A percentile compares a stretch with the other conserved stretches of the same genome.
Evolutionary conservation across 75 land plant genomes (phyloP).

Genomic region (Pinus tabuliformis): DNA sequence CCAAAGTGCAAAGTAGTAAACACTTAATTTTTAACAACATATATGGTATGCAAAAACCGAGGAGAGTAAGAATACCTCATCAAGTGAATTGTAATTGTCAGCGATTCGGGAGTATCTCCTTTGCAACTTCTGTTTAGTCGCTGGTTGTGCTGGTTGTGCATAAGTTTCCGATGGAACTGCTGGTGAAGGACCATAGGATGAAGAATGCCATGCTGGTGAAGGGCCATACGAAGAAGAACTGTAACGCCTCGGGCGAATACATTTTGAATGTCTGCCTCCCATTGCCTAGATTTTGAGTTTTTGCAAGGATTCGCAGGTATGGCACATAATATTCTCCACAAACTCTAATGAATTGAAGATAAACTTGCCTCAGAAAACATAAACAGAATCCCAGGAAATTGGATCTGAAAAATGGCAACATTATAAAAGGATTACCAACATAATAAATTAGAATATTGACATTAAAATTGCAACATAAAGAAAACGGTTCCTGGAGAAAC

Average conservation of each 20-base stretch:
- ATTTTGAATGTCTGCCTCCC: constrained; percentile 7
- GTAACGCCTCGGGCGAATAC: neutral
- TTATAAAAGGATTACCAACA: neutral
- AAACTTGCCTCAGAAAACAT: neutral
- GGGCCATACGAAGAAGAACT: neutral
- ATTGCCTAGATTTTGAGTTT: neutral
- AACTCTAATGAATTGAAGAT: neutral
- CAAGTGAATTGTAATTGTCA: constrained; percentile 10
- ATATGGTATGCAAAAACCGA: neutral
- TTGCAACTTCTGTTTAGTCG: constrained; percentile 5
- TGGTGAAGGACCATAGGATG: neutral
- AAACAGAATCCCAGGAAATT: neutral
- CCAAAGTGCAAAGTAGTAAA: neutral
- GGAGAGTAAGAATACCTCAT: neutral
- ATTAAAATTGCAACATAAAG: neutral
- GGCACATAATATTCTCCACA: constrained; percentile 9
- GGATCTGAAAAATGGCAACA: neutral
- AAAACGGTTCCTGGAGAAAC: neutral
- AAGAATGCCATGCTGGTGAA: neutral
- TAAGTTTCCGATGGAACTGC: neutral
- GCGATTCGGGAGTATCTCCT: constrained; percentile 8
- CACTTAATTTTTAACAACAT: neutral
- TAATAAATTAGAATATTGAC: neutral
- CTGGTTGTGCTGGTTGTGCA: neutral
- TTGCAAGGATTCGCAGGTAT: neutral